A percentile compares a stretch with the other conserved stretches of the same genome.
These are phyloP conservation scores for Hypoxylon trugodes DNA, from an alignment of 495 filamentous ascomycete genomes.

Conservation along the genomic window DNA sequence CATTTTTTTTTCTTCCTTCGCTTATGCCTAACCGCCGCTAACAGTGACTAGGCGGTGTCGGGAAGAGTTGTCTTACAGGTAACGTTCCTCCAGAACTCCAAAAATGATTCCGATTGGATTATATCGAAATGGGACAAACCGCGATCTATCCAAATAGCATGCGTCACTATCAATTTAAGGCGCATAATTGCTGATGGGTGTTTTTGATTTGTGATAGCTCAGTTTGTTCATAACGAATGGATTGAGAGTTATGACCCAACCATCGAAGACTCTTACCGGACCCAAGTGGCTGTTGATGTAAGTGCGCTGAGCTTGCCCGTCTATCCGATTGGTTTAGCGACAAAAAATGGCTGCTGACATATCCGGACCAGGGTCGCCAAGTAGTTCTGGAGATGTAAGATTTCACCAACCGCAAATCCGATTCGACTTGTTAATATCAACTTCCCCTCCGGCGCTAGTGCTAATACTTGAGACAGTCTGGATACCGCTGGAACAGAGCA, in stretches of 20 bases:
- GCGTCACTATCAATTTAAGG: conserved; percentile 15
- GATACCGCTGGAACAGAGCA: conserved; percentile 98
- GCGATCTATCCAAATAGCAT: conserved; percentile 12
- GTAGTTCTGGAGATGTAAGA: conserved; percentile 95
- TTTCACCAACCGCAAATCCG: conserved; percentile 27
- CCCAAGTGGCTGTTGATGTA: conserved; percentile 94
- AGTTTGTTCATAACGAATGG: conserved; percentile 99
- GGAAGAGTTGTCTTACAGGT: conserved; percentile 98
- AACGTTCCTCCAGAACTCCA: conserved; percentile 38
- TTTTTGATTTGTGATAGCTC: conserved; percentile 66
- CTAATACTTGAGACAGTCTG: conserved; percentile 64
- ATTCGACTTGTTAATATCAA: conserved; percentile 26
- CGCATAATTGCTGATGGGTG: conserved; percentile 34
- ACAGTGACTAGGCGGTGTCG: conserved; percentile 79
- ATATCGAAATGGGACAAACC: conserved; percentile 31
- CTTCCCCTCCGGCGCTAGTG: not conserved
- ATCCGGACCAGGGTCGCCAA: conserved; percentile 78
- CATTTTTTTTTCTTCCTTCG: conserved; percentile 5
- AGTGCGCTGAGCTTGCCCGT: conserved; percentile 44
- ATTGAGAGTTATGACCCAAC: conserved; percentile 99
- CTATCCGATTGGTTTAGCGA: conserved; percentile 24
- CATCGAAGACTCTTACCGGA: conserved; percentile 96
- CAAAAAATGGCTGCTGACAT: conserved; percentile 41
- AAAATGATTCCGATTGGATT: conserved; percentile 28
- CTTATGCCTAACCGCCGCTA: conserved; percentile 43